A percentile compares a stretch with the other conserved stretches of the same genome.
These are phyloP conservation scores for Daldinia sp. DNA, from an alignment of 2,329 filamentous ascomycete species.

Conservation along the genomic window DNA sequence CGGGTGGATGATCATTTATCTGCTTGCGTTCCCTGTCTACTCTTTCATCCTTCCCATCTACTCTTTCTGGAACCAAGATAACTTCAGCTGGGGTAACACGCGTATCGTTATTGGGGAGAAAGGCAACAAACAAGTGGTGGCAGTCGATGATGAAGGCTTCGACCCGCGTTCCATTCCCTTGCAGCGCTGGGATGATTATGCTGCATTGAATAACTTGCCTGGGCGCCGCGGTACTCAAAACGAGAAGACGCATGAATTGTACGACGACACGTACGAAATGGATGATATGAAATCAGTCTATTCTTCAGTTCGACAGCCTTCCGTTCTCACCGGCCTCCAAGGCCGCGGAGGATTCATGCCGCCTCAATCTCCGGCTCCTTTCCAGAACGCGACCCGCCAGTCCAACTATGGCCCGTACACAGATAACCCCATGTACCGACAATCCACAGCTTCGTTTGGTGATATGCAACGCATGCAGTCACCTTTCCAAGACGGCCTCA, in stretches of 20 bases:
- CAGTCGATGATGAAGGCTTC: constrained; percentile 83
- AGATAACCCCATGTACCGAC: constrained; percentile 65
- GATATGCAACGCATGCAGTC: constrained; percentile 61
- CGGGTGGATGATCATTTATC: constrained; percentile 99
- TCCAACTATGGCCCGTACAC: constrained; percentile 57
- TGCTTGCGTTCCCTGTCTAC: constrained; percentile 94
- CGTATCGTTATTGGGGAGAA: constrained; percentile 96
- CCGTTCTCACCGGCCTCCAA: constrained; percentile 85
- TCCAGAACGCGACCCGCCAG: constrained; percentile 58
- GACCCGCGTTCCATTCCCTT: constrained; percentile 93
- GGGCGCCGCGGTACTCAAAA: constrained; percentile 79
- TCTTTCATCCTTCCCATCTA: constrained; percentile 91
- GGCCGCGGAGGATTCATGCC: constrained; percentile 78
- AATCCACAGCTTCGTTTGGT: constrained; percentile 76
- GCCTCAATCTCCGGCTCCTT: constrained; percentile 80
- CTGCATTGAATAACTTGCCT: constrained; percentile 83
- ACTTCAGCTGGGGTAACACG: constrained; percentile 99
- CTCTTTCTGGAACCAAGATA: constrained; percentile 99
- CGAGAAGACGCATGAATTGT: constrained; percentile 71
- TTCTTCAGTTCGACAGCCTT: constrained; percentile 88
- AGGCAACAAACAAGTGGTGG: constrained; percentile 88
- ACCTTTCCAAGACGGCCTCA: constrained; percentile 65
- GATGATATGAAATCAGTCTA: constrained; percentile 98
- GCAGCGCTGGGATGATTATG: constrained; percentile 98
- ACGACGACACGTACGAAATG: constrained; percentile 89